phyloP scores from a whole-genome alignment of 768 basidiomycete genomes.

The Coprinopsis strossmayeri region DNA sequence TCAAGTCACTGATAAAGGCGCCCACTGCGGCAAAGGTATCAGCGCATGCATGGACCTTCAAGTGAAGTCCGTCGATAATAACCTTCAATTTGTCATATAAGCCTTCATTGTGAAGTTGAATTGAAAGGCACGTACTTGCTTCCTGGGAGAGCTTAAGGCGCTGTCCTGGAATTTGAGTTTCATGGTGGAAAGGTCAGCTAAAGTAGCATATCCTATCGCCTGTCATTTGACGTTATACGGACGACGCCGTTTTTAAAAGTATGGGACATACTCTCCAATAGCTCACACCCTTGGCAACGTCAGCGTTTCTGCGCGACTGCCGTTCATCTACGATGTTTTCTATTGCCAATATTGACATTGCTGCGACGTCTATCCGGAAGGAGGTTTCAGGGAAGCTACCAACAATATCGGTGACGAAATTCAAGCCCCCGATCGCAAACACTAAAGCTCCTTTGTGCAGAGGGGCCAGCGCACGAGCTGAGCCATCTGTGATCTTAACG shows the following conservation, averaged over 20 bases:
- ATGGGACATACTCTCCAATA: conserved; percentile 70
- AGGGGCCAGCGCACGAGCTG: conserved; percentile 53
- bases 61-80: conserved; percentile 40
- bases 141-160: conserved; percentile 24
- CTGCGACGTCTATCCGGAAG: conserved; percentile 42
- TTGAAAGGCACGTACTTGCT: conserved; percentile 23
- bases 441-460: conserved; percentile 61
- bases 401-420: conserved; percentile 68
- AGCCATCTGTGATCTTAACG: conserved; percentile 61
- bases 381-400: conserved; percentile 55
- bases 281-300: conserved; percentile 29
- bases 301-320: conserved; percentile 19
- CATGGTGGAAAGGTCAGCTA: conserved; percentile 52
- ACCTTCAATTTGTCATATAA: conserved; percentile 34
- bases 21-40: conserved; percentile 62
- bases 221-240: conserved; percentile 19
- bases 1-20: conserved; percentile 48
- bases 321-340: conserved; percentile 24
- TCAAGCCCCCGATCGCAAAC: conserved; percentile 54
- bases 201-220: conserved; percentile 62
- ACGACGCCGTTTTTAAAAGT: background rate
- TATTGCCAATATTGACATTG: conserved; percentile 40
- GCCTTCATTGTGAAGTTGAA: background rate
- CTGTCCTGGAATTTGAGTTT: conserved; percentile 16
- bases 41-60: conserved; percentile 69